Conservation (phyloP, 2,329 filamentous ascomycete species). For the Fulvia fulva region DNA sequence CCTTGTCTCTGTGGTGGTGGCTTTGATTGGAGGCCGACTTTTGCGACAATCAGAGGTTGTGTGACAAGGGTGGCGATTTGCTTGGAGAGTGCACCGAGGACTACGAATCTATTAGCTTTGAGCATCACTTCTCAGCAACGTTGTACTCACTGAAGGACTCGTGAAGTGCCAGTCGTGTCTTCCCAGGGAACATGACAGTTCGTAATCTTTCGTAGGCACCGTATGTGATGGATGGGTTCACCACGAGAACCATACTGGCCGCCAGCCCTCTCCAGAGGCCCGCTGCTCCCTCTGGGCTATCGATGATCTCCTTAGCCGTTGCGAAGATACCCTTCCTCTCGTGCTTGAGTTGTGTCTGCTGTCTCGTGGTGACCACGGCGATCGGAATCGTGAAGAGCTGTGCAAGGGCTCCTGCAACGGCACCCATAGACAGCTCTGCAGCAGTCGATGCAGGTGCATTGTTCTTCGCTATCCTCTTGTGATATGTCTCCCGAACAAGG, state of each 20-base stretch:
- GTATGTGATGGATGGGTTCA: constrained; percentile 97
- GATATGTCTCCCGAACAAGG: constrained; percentile 75
- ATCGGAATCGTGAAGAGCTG: constrained; percentile 97
- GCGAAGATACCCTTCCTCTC: constrained; percentile 83
- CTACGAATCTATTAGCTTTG: constrained; percentile 35
- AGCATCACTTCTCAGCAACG: background rate
- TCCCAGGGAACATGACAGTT: constrained; percentile 71
- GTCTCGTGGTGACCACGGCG: constrained; percentile 88
- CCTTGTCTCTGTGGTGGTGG: constrained; percentile 79
- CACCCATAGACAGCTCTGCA: constrained; percentile 78
- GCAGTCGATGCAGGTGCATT: constrained; percentile 66
- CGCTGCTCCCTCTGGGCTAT: constrained; percentile 82
- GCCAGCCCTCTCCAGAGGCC: constrained; percentile 95
- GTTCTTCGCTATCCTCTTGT: constrained; percentile 43
- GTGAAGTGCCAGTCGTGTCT: constrained; percentile 69
- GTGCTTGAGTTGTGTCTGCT: constrained; percentile 83
- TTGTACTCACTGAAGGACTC: constrained; percentile 80
- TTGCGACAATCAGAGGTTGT: constrained; percentile 94
- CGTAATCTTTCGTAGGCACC: constrained; percentile 90
- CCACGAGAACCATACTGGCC: constrained; percentile 88
- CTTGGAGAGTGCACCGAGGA: constrained; percentile 90
- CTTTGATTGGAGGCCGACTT: constrained; percentile 91
- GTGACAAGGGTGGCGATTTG: constrained; percentile 85
- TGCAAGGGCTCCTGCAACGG: constrained; percentile 81
- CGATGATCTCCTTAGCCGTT: constrained; percentile 82